Evolutionary conservation across 2,329 filamentous ascomycete genomes (phyloP).

Genomic region (Colletotrichum zoysiae): DNA sequence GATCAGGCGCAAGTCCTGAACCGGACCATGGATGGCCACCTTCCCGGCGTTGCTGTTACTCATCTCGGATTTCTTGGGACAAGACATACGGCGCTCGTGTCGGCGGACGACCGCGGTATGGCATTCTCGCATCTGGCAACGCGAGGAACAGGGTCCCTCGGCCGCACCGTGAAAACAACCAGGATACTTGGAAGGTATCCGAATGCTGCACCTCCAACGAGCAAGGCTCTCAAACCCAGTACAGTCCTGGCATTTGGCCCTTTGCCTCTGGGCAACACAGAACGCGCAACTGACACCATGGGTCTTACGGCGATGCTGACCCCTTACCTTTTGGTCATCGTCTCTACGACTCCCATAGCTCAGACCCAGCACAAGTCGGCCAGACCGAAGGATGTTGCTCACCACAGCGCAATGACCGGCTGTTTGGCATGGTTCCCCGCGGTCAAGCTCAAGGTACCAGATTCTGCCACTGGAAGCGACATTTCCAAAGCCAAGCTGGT

Average conservation of each 20-base stretch:
- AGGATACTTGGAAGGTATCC: conserved; percentile 94
- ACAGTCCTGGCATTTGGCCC: conserved; percentile 93
- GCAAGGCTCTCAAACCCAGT: conserved; percentile 86
- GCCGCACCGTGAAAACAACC: conserved; percentile 87
- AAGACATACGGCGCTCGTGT: conserved; percentile 92
- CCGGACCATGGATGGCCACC: conserved; percentile 83
- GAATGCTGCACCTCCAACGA: conserved; percentile 69
- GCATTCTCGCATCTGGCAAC: conserved; percentile 97
- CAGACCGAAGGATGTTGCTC: conserved; percentile 88
- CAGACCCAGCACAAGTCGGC: conserved; percentile 96
- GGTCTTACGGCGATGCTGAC: conserved; percentile 96
- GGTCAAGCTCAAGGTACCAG: conserved; percentile 86
- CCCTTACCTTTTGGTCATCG: conserved; percentile 94
- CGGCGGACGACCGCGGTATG: conserved; percentile 95
- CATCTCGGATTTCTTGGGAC: conserved; percentile 97
- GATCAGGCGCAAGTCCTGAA: conserved; percentile 74
- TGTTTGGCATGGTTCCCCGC: conserved; percentile 98
- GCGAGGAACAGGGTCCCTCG: conserved; percentile 87
- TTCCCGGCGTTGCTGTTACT: conserved; percentile 81
- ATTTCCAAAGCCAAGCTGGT: conserved; percentile 88
- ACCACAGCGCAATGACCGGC: conserved; percentile 92
- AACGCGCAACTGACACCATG: conserved; percentile 87
- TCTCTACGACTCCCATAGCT: conserved; percentile 95
- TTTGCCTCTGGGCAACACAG: conserved; percentile 92
- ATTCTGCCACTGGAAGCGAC: conserved; percentile 74